Conservation (phyloP, 805 yeast species). For the Kodamaea leandrae region DNA sequence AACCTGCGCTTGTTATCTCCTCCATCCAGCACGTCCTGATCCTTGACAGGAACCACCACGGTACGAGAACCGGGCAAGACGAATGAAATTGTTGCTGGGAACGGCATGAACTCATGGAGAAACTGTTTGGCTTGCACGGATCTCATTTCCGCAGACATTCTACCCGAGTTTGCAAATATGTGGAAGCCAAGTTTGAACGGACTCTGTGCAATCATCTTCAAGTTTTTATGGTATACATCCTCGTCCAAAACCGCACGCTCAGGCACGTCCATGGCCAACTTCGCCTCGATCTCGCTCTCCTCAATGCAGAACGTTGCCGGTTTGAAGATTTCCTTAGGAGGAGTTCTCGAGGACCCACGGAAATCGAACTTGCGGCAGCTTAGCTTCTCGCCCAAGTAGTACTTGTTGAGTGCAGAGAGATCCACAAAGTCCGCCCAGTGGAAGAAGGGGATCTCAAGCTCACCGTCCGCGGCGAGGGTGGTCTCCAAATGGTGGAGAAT, state of each 20-base stretch:
- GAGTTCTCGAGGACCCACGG: background rate
- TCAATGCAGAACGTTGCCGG: slow-evolving; percentile 24
- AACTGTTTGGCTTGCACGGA: slow-evolving; percentile 37
- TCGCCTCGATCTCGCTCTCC: slow-evolving; percentile 20
- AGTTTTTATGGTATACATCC: slow-evolving; percentile 4
- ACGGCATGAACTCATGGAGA: slow-evolving; percentile 40
- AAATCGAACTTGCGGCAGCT: slow-evolving; percentile 21
- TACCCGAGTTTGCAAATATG: slow-evolving; percentile 31
- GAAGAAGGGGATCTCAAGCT: slow-evolving; percentile 26
- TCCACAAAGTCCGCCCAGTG: slow-evolving; percentile 36
- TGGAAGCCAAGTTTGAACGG: slow-evolving; percentile 36
- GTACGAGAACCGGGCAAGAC: slow-evolving; percentile 22
- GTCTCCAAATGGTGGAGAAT: slow-evolving; percentile 11
- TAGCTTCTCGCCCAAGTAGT: slow-evolving; percentile 15
- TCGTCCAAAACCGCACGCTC: background rate
- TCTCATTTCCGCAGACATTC: slow-evolving; percentile 27
- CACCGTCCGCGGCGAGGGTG: background rate
- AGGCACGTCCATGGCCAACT: slow-evolving; percentile 1
- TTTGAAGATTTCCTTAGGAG: background rate
- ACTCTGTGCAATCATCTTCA: slow-evolving; percentile 8
- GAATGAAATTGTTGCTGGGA: slow-evolving; percentile 33
- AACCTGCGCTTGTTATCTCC: slow-evolving; percentile 5
- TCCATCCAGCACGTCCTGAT: background rate
- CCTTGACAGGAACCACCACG: slow-evolving; percentile 1
- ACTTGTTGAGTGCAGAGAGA: slow-evolving; percentile 20